A percentile compares a stretch with the other conserved stretches of the same genome.
Evolutionary conservation across 129 eudicot genomes (phyloP).

Genomic region (Silybum marianum): DNA sequence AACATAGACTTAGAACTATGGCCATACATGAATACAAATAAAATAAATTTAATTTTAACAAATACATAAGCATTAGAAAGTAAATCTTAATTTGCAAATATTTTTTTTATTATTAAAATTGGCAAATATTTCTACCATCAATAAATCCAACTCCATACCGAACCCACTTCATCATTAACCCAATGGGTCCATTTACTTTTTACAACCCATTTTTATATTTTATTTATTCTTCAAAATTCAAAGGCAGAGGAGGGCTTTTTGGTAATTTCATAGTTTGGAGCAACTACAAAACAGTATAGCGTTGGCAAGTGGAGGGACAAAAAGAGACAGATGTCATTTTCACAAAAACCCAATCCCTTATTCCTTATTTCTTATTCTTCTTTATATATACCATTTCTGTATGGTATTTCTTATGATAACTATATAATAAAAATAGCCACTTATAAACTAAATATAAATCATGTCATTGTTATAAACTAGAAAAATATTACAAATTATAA

Average conservation of each 20-base stretch:
- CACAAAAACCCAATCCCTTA: constrained; percentile 23
- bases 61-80: not conserved
- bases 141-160: constrained; percentile 23
- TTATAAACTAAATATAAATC: too few species aligned
- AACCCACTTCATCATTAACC: constrained; percentile 26
- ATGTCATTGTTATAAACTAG: too few species aligned
- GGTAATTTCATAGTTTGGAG: constrained; percentile 13
- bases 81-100: not conserved
- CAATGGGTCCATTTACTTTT: constrained; percentile 16
- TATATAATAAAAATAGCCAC: not conserved
- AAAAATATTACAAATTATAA: too few species aligned
- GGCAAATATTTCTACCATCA: constrained; percentile 3
- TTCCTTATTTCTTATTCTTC: constrained; percentile 18
- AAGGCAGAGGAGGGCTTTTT: not conserved
- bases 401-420: not conserved
- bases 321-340: constrained; percentile 48
- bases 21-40: too few species aligned
- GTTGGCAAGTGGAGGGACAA: constrained; percentile 27
- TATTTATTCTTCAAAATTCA: not conserved
- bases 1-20: too few species aligned
- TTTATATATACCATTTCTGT: not conserved
- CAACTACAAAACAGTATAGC: constrained; percentile 10
- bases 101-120: not conserved
- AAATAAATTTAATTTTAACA: not conserved
- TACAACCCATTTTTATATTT: not conserved